phyloP scores from a whole-genome alignment of 73 alveolate genomes.

The Paramecium sonneborni region DNA sequence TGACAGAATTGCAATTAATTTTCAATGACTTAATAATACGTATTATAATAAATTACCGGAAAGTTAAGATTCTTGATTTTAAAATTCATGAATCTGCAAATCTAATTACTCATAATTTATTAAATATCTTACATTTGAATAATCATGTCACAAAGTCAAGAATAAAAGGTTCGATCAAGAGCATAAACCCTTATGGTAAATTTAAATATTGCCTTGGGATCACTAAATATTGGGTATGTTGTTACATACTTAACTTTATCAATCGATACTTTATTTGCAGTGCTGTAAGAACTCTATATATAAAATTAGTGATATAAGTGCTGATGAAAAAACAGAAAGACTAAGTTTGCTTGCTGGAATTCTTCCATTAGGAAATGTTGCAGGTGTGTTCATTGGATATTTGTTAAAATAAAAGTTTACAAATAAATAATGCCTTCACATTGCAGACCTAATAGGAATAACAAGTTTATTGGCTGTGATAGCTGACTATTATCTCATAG shows the following conservation, averaged over 20 bases:
- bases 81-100: neutral
- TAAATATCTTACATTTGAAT: neutral
- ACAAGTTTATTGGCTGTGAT: neutral
- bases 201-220: neutral
- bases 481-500: neutral
- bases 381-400: slow-evolving; percentile 23
- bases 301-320: neutral
- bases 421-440: neutral
- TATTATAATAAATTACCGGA: neutral
- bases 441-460: slow-evolving; percentile 5
- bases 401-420: slow-evolving; percentile 7
- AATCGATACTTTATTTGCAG: neutral
- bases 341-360: neutral
- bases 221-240: slow-evolving; percentile 31
- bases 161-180: neutral
- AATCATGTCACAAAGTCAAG: neutral
- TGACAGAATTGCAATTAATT: neutral
- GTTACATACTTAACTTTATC: slow-evolving; percentile 32
- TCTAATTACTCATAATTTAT: neutral
- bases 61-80: neutral
- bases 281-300: neutral
- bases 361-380: neutral
- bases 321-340: neutral
- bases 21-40: neutral
- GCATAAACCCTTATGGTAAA: neutral